Conservation (phyloP, 345 rosid species). For the Hibiscus trionum region DNA sequence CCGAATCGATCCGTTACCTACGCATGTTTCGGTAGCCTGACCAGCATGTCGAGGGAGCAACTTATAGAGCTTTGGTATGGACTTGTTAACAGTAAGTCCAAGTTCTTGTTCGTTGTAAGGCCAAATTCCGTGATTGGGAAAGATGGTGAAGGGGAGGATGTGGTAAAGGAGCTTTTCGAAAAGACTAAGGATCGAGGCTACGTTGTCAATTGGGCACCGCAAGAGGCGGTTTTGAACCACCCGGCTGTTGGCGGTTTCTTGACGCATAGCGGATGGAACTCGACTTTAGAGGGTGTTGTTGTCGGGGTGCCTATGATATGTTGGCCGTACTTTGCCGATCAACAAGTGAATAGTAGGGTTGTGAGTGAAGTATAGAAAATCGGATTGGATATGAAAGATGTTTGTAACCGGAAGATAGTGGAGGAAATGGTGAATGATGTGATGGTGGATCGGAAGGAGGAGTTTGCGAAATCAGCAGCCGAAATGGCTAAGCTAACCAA, state of each 20-base stretch:
- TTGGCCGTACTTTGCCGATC: too few species aligned
- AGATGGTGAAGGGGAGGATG: slow-evolving; percentile 8
- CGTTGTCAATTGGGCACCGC: slow-evolving; percentile 39
- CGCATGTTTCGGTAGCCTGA: slow-evolving; percentile 43
- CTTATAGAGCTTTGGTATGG: slow-evolving; percentile 44
- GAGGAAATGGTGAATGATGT: slow-evolving; percentile 44
- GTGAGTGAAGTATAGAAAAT: too few species aligned
- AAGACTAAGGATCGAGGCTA: slow-evolving; percentile 26
- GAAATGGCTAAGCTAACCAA: background rate
- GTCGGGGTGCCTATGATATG: too few species aligned
- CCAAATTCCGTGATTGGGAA: slow-evolving; percentile 17
- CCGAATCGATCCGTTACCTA: slow-evolving; percentile 33
- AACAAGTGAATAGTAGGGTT: too few species aligned
- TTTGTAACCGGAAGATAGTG: slow-evolving; percentile 4
- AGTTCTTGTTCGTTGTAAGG: slow-evolving; percentile 44
- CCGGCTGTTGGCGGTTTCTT: too few species aligned
- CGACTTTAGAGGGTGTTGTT: background rate
- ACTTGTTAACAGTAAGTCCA: slow-evolving; percentile 25
- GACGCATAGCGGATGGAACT: background rate
- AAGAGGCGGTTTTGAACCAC: slow-evolving; percentile 25
- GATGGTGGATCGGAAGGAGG: slow-evolving; percentile 43
- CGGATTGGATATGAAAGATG: too few species aligned
- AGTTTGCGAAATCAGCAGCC: background rate
- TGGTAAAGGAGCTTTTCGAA: slow-evolving; percentile 21
- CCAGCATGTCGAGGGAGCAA: slow-evolving; percentile 19